Conservation (phyloP, 768 basidiomycete genomes). For the Russula emetica region DNA sequence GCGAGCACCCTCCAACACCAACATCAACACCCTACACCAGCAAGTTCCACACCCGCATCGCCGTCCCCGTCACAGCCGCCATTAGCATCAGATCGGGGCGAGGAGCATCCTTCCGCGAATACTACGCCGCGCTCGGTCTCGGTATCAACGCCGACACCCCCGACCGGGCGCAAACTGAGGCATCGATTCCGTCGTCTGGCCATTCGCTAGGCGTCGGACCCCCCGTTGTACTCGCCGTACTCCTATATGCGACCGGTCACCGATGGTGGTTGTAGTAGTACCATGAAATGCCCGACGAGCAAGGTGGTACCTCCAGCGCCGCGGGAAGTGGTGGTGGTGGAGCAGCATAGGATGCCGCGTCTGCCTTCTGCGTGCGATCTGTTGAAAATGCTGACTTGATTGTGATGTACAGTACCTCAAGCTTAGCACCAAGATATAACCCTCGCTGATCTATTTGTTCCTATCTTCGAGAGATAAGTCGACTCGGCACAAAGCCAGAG, state of each 20-base stretch:
- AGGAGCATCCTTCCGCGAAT: neutral
- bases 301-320: slow-evolving; percentile 18
- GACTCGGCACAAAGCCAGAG: no score
- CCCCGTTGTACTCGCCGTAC: slow-evolving; percentile 20
- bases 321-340: neutral
- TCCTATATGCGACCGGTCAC: neutral
- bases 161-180: slow-evolving; percentile 9
- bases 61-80: neutral
- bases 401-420: neutral
- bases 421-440: neutral
- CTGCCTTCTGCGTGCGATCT: slow-evolving; percentile 19
- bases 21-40: neutral
- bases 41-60: neutral
- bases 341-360: slow-evolving; percentile 17
- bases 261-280: neutral
- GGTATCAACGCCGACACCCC: neutral
- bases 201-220: slow-evolving; percentile 16
- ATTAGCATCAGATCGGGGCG: neutral
- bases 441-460: neutral
- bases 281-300: slow-evolving; percentile 14
- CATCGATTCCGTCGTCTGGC: slow-evolving; percentile 23
- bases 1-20: neutral
- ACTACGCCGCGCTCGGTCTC: neutral
- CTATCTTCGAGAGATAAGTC: neutral
- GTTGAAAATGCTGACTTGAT: slow-evolving; percentile 16